These are phyloP conservation scores for Niveomyces coronatus DNA, from an alignment of 2,329 filamentous ascomycete genomes.

Conservation along the genomic window DNA sequence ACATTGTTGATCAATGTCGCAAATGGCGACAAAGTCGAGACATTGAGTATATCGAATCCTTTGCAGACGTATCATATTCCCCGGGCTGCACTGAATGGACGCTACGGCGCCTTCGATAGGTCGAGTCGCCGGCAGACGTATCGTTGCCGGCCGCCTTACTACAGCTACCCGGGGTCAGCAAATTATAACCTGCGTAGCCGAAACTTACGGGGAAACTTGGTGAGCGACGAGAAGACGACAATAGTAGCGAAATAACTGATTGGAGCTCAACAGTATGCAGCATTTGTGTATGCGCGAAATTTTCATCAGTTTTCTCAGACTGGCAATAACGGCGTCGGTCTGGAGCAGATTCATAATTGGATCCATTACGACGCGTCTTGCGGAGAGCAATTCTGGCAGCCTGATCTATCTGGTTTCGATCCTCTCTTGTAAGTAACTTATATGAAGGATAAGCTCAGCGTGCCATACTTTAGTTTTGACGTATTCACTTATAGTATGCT, in stretches of 20 bases:
- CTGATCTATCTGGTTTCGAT: constrained; percentile 23
- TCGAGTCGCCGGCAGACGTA: constrained; percentile 18
- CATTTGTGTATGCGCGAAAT: constrained; percentile 17
- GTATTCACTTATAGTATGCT: constrained; percentile 17
- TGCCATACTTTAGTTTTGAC: background rate
- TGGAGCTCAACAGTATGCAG: constrained; percentile 17
- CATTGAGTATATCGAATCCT: constrained; percentile 29
- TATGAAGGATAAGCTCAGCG: background rate
- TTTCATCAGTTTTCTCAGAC: constrained; percentile 15
- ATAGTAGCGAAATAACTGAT: constrained; percentile 14
- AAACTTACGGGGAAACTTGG: constrained; percentile 23
- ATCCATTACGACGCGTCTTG: constrained; percentile 19
- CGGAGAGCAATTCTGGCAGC: constrained; percentile 20
- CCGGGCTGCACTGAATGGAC: constrained; percentile 19
- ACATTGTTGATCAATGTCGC: constrained; percentile 8
- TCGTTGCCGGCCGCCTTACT: constrained; percentile 18
- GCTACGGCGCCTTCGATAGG: constrained; percentile 19
- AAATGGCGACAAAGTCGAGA: constrained; percentile 12
- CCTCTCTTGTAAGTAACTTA: constrained; percentile 23
- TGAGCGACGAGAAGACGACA: constrained; percentile 11
- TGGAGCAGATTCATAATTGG: constrained; percentile 23
- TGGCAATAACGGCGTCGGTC: constrained; percentile 18
- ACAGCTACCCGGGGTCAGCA: constrained; percentile 22
- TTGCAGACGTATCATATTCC: constrained; percentile 37
- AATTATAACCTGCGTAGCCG: constrained; percentile 17